Percentiles rank a stretch among this genome's conserved stretches.
Conservation (phyloP, 441 rosid species). For the Erodium chrysanthum region DNA sequence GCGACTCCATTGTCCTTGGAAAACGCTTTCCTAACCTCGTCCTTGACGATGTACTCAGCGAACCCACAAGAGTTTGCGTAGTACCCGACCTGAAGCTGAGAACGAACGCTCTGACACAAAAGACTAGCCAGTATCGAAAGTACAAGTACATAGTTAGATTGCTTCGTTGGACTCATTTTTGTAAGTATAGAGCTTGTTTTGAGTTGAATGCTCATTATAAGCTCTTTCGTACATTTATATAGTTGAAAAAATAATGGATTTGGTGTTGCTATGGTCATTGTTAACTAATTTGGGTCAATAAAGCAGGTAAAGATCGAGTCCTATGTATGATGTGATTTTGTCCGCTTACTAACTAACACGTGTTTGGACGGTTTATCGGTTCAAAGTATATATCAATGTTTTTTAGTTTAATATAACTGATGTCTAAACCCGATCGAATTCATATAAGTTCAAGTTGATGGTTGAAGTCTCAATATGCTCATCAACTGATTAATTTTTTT, state of each 20-base stretch:
- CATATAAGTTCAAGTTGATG: too few species aligned
- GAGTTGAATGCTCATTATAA: background rate
- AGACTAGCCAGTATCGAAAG: background rate
- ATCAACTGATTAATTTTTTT: too few species aligned
- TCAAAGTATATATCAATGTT: too few species aligned
- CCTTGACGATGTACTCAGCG: conserved; percentile 35
- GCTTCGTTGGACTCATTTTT: background rate
- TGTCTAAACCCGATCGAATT: too few species aligned
- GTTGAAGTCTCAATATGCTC: too few species aligned
- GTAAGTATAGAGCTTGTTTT: background rate
- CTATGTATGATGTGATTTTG: too few species aligned
- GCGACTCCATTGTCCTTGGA: conserved; percentile 28
- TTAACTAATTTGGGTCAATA: too few species aligned
- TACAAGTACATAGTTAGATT: background rate
- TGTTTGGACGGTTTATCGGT: too few species aligned
- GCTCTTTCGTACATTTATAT: background rate
- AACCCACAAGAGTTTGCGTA: conserved; percentile 23
- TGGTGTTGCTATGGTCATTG: too few species aligned
- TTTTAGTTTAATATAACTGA: too few species aligned
- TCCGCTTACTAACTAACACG: too few species aligned
- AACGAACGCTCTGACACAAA: conserved; percentile 17
- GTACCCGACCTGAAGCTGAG: conserved; percentile 40
- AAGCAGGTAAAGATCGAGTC: too few species aligned
- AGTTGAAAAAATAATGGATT: background rate
- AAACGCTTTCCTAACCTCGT: conserved; percentile 28